A percentile compares a stretch with the other conserved stretches of the same genome.
Conservation (phyloP, 139 green algal species). For the Raphidocelis subcapitata region DNA sequence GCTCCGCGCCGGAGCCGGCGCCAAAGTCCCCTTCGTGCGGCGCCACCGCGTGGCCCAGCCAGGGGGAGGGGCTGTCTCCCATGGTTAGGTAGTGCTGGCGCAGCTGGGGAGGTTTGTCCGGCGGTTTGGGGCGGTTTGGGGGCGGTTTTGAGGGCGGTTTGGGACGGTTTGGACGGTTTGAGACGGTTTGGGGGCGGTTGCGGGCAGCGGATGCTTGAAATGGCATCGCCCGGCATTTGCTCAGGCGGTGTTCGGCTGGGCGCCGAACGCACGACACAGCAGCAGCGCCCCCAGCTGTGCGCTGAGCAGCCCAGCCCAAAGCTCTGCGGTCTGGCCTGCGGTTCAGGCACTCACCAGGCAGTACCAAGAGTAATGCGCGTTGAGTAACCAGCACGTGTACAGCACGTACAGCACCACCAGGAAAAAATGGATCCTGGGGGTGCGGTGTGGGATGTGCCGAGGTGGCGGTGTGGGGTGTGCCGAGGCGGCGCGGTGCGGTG, state of each 20-base stretch:
- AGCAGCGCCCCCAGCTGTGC: not conserved
- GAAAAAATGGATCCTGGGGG: slow-evolving; percentile 16
- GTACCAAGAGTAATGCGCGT: slow-evolving; percentile 17
- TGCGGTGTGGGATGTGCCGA: not conserved
- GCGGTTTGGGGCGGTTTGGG: too few relatives aligned
- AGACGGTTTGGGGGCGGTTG: too few relatives aligned
- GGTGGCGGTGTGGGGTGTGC: not conserved
- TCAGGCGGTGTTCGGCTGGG: not conserved
- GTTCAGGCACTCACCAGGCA: not conserved
- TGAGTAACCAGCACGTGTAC: slow-evolving; percentile 20
- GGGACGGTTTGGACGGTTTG: too few relatives aligned
- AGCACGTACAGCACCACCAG: slow-evolving; percentile 12
- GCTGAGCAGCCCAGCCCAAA: not conserved
- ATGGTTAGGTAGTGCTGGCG: slow-evolving; percentile 29
- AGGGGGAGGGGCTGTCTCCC: slow-evolving; percentile 21
- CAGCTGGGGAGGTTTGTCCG: too few relatives aligned
- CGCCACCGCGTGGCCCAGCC: slow-evolving; percentile 9
- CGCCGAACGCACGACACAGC: not conserved
- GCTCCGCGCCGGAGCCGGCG: too few relatives aligned
- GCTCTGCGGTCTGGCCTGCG: not conserved
- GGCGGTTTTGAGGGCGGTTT: too few relatives aligned
- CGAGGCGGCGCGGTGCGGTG: not conserved
- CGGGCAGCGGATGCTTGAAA: slow-evolving; percentile 21
- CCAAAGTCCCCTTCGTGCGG: not conserved
- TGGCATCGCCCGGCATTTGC: not conserved